Conservation (phyloP, 2,329 filamentous ascomycete species). For the Fusarium metavorans region DNA sequence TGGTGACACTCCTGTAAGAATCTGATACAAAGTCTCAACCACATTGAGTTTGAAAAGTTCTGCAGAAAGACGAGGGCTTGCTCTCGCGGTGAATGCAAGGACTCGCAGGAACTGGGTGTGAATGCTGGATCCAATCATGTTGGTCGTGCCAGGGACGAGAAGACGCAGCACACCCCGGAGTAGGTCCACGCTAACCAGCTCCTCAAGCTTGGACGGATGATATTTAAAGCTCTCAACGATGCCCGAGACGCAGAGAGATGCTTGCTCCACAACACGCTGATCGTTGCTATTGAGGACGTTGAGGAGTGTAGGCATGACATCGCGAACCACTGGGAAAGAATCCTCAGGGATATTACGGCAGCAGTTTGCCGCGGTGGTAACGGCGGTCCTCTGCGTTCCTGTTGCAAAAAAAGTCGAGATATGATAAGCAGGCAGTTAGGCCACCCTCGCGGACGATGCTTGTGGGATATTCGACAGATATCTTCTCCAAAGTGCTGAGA, state of each 20-base stretch:
- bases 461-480: conserved; percentile 93
- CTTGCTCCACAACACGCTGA: conserved; percentile 96
- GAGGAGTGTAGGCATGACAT: conserved; percentile 96
- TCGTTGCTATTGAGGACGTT: conserved; percentile 93
- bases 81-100: conserved; percentile 88
- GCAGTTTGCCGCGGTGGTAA: conserved; percentile 97
- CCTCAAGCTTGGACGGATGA: conserved; percentile 87
- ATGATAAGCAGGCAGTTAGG: conserved; percentile 93
- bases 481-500: conserved; percentile 95
- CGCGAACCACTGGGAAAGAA: conserved; percentile 88
- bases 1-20: conserved; percentile 93
- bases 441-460: conserved; percentile 97
- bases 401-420: conserved; percentile 98
- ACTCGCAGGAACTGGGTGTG: conserved; percentile 97
- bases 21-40: conserved; percentile 97
- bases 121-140: conserved; percentile 92
- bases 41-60: conserved; percentile 97
- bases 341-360: conserved; percentile 97
- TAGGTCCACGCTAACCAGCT: conserved; percentile 89
- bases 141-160: conserved; percentile 92
- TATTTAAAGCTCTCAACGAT: conserved; percentile 98
- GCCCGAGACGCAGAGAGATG: conserved; percentile 92
- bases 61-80: conserved; percentile 86
- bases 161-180: conserved; percentile 87
- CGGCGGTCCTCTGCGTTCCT: conserved; percentile 94